These are phyloP conservation scores for Neospermospora avenae DNA, from an alignment of 2,329 filamentous ascomycete genomes.

Conservation along the genomic window DNA sequence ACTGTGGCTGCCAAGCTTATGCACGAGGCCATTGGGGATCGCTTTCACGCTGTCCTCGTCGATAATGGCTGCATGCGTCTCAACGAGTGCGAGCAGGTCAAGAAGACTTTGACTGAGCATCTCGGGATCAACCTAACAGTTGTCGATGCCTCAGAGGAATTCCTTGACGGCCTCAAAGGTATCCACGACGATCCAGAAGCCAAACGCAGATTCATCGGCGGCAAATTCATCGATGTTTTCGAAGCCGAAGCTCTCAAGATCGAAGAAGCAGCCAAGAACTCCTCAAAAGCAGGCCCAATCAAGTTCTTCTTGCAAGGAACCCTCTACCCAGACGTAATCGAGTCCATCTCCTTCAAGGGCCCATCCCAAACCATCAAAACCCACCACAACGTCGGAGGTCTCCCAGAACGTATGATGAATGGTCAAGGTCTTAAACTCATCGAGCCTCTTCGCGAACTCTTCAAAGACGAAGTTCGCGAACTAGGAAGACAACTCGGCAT, in stretches of 20 bases:
- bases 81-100: slow-evolving; percentile 79
- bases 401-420: slow-evolving; percentile 54
- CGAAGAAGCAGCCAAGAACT: slow-evolving; percentile 65
- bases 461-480: slow-evolving; percentile 78
- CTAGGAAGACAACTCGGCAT: slow-evolving; percentile 70
- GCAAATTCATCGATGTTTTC: slow-evolving; percentile 76
- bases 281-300: slow-evolving; percentile 67
- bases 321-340: slow-evolving; percentile 63
- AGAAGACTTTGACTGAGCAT: slow-evolving; percentile 72
- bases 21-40: slow-evolving; percentile 79
- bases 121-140: slow-evolving; percentile 90
- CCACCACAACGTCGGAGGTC: slow-evolving; percentile 67
- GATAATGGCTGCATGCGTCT: slow-evolving; percentile 84
- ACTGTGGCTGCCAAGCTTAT: slow-evolving; percentile 80
- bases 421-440: slow-evolving; percentile 61
- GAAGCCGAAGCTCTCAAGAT: slow-evolving; percentile 75
- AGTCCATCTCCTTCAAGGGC: slow-evolving; percentile 68
- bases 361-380: slow-evolving; percentile 71
- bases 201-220: slow-evolving; percentile 89
- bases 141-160: slow-evolving; percentile 72
- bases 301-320: slow-evolving; percentile 81
- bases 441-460: slow-evolving; percentile 74
- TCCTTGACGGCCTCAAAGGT: slow-evolving; percentile 73
- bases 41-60: slow-evolving; percentile 77
- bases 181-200: slow-evolving; percentile 73